phyloP scores from a whole-genome alignment of 1,284 basidiomycete genomes.

The Golubevia sp. region DNA sequence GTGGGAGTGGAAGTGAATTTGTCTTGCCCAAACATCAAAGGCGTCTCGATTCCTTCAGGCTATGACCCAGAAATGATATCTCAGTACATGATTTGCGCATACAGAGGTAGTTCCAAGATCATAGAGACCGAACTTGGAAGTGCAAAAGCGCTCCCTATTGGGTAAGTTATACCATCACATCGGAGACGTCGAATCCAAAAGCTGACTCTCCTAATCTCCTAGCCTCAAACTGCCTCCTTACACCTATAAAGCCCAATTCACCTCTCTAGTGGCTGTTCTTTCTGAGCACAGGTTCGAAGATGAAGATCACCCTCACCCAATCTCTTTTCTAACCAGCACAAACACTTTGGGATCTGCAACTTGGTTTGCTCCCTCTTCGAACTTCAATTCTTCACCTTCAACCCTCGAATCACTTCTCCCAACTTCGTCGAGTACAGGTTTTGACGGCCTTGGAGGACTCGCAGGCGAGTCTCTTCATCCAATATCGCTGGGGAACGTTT shows the following conservation, averaged over 20 bases:
- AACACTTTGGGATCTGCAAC: conserved; percentile 73
- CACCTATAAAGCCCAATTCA: conserved; percentile 70
- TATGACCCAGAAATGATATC: neutral
- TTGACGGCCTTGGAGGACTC: conserved; percentile 71
- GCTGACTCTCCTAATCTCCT: conserved; percentile 66
- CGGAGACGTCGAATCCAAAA: conserved; percentile 63
- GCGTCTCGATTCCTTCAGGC: neutral
- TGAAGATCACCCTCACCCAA: conserved; percentile 58
- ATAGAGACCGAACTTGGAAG: too few relatives aligned
- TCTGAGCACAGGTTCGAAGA: conserved; percentile 54
- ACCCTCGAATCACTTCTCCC: conserved; percentile 12
- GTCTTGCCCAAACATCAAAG: conserved; percentile 75
- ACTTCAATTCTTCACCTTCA: conserved; percentile 64
- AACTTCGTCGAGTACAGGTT: conserved; percentile 66
- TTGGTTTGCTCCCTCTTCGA: conserved; percentile 70
- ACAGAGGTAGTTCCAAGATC: too few relatives aligned
- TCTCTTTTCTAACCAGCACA: conserved; percentile 74
- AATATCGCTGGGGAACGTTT: conserved; percentile 69
- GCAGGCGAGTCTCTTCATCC: conserved; percentile 77
- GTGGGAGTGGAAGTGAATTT: conserved; percentile 78
- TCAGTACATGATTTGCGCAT: too few relatives aligned
- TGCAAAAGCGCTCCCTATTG: neutral
- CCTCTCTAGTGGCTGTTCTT: conserved; percentile 66
- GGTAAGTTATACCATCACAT: conserved; percentile 64
- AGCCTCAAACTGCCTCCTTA: conserved; percentile 79